Base-by-base conservation (phyloP, 768 basidiomycete species). In the Hygrophorus russula region DNA sequence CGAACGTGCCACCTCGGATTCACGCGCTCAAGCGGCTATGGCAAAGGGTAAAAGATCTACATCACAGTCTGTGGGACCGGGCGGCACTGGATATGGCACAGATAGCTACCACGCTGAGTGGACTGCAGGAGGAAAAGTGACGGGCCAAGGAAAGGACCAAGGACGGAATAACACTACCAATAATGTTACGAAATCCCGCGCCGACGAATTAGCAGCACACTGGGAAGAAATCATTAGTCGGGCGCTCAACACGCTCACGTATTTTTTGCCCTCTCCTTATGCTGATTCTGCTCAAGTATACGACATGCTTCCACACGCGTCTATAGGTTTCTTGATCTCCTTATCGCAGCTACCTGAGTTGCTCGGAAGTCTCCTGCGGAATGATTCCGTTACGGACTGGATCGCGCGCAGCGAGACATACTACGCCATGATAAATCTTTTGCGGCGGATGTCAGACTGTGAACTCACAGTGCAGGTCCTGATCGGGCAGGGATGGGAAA, bases 301-400 rank as follows among this genome's bases (percentile, higher is more conserved):
- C 53, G 73, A 76, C 53, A 54, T 74, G 45, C 56, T 77, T 2
- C 74, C 74, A 0, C 70, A 77, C 50, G 41, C 61, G 2, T 66
- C 68, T 13, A 63, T 73, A 19, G 62, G 61, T 0, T 51, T 59
- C 15, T 51, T 76, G 33, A 53, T 75, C 10, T 56, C 60, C 20
- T 51, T 68, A 11, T 76, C 74, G 3, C 65, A 70, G 45, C 49
- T 76, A 12, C 69, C 74, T 2, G 66, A 66, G 17, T 50, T 71
- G 5, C 60, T 76, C 17, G 67, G 57, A 2, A 55, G 50, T 20
- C 62, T 76, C 7, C 59, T 76, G n/a, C 61, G 74, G 11, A 78
- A 78, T 51, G 76, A 76, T 54, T 71, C 71, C 0, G 66, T 76
- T 4, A 67, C 60, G 2, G 74, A 76, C 48, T 76, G 75, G 74